Conservation (phyloP, 176 grass and related monocot species). For the Zoysia japonica region DNA sequence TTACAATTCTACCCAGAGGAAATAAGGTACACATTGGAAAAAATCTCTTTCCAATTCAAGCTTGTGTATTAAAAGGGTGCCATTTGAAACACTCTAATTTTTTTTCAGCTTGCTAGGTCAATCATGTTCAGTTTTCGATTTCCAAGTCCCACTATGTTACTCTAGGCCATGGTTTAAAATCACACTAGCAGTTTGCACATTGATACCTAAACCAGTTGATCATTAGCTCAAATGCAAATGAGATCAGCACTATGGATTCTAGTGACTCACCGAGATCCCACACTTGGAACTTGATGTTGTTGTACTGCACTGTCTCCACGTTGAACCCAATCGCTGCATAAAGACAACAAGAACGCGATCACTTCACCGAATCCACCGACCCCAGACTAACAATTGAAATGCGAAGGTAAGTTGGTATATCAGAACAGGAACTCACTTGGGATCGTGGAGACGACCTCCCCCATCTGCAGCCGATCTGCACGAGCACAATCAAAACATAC, state of each 20-base stretch:
- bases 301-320: slow-evolving; percentile 98
- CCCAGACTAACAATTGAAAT: slow-evolving; percentile 18
- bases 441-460: slow-evolving; percentile 95
- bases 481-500: slow-evolving; percentile 8
- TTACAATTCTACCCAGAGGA: neutral
- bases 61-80: neutral
- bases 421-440: slow-evolving; percentile 64
- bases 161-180: neutral
- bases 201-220: neutral
- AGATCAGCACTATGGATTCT: neutral
- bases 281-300: slow-evolving; percentile 97
- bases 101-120: neutral
- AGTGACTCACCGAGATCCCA: slow-evolving; percentile 84
- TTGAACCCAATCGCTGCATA: slow-evolving; percentile 94
- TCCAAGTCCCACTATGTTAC: neutral
- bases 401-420: slow-evolving; percentile 23
- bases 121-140: neutral
- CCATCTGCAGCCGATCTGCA: slow-evolving; percentile 96
- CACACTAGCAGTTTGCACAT: neutral
- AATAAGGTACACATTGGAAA: neutral
- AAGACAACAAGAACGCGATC: slow-evolving; percentile 29
- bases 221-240: neutral
- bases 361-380: slow-evolving; percentile 15
- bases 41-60: neutral
- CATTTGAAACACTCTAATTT: neutral